Conservation (phyloP, 169 alveolate species). For the Cryptosporidium meleagridis region DNA sequence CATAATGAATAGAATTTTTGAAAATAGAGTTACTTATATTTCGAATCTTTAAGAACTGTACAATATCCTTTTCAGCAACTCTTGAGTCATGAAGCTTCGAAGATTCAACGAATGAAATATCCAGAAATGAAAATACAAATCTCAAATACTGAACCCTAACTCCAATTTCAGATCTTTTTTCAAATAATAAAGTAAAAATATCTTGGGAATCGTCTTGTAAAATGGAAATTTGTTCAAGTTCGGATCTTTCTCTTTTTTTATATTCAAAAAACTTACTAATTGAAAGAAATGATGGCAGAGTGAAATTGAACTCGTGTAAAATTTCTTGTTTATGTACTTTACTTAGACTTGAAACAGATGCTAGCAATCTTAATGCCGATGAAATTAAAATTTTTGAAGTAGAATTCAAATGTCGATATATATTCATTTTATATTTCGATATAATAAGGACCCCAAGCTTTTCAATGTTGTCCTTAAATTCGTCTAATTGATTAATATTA, state of each 20-base stretch:
- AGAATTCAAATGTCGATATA: slow-evolving; percentile 50
- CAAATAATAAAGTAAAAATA: not conserved
- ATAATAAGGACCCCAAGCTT: slow-evolving; percentile 28
- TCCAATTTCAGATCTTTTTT: not conserved
- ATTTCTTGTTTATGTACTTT: slow-evolving; percentile 26
- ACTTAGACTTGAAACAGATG: slow-evolving; percentile 24
- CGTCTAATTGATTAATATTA: not conserved
- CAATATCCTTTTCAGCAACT: not conserved
- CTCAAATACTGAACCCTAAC: slow-evolving; percentile 60
- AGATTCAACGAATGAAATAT: not conserved
- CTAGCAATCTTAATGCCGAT: slow-evolving; percentile 30
- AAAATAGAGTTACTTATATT: slow-evolving; percentile 30
- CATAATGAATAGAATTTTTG: slow-evolving; percentile 31
- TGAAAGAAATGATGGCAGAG: slow-evolving; percentile 11
- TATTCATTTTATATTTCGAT: slow-evolving; percentile 1
- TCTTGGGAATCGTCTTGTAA: not conserved
- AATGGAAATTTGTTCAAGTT: not conserved
- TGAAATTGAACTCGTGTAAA: slow-evolving; percentile 26
- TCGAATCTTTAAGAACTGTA: slow-evolving; percentile 4
- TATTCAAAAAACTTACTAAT: slow-evolving; percentile 25
- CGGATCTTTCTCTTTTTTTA: not conserved
- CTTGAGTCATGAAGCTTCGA: not conserved
- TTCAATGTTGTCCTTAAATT: slow-evolving; percentile 12
- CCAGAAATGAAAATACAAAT: slow-evolving; percentile 28
- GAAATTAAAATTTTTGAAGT: slow-evolving; percentile 6